These are phyloP conservation scores for Kwoniella bestiolae DNA, from an alignment of 768 basidiomycete genomes.

Conservation along the genomic window DNA sequence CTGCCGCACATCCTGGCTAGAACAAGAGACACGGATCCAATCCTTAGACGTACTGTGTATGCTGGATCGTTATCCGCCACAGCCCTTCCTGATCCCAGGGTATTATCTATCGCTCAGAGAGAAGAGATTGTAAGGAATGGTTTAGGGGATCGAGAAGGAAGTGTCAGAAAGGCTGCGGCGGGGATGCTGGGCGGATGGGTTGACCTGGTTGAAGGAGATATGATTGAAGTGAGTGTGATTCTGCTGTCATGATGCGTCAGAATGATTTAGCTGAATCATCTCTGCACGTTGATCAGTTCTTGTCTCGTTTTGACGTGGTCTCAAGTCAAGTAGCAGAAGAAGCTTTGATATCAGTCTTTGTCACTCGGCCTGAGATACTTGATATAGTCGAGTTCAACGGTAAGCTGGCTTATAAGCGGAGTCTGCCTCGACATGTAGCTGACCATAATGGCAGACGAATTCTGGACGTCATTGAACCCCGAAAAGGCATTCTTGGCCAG, in stretches of 20 bases:
- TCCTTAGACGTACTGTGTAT: constrained; percentile 76
- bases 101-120: constrained; percentile 71
- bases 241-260: constrained; percentile 21
- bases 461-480: constrained; percentile 72
- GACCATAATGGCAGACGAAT: constrained; percentile 63
- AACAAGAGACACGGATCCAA: constrained; percentile 76
- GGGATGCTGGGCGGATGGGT: constrained; percentile 78
- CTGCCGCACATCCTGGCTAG: constrained; percentile 73
- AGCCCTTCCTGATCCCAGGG: constrained; percentile 66
- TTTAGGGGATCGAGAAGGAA: constrained; percentile 78
- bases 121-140: constrained; percentile 80
- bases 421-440: not conserved
- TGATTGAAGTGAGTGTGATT: constrained; percentile 55
- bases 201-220: constrained; percentile 63
- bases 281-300: constrained; percentile 52
- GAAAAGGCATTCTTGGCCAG: constrained; percentile 80
- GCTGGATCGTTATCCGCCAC: constrained; percentile 66
- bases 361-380: constrained; percentile 68
- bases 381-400: constrained; percentile 72
- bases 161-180: constrained; percentile 73
- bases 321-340: constrained; percentile 67
- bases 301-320: constrained; percentile 55
- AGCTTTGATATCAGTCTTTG: constrained; percentile 74
- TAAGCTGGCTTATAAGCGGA: constrained; percentile 54
- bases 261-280: constrained; percentile 51